Evolutionary conservation across 163 green algal species (phyloP).

Genomic region (Prototheca wickerhamii): DNA sequence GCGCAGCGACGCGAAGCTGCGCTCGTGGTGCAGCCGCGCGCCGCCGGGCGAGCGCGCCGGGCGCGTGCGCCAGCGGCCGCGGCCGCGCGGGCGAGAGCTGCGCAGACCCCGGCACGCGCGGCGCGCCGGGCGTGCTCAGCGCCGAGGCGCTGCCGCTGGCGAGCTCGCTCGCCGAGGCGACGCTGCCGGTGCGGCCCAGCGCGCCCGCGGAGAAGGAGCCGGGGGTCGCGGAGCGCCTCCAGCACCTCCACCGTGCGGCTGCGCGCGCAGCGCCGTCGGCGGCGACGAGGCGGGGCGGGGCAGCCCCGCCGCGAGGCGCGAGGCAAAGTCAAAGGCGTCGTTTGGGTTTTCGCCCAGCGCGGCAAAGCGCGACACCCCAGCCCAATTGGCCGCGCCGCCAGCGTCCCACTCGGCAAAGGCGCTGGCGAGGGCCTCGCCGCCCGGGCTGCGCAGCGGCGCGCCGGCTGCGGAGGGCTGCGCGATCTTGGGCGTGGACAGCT

Average conservation of each 20-base stretch:
- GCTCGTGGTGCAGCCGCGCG: slow-evolving; percentile 12
- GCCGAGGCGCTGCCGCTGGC: background rate
- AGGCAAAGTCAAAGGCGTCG: too few relatives aligned
- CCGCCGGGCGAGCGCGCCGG: background rate
- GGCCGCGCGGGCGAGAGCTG: background rate
- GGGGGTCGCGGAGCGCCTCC: background rate
- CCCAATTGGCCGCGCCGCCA: too few relatives aligned
- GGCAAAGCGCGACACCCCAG: too few relatives aligned
- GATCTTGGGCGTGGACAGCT: too few relatives aligned
- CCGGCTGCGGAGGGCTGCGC: too few relatives aligned
- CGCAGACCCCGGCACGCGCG: too few relatives aligned
- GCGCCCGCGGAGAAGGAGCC: too few relatives aligned
- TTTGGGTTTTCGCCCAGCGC: too few relatives aligned
- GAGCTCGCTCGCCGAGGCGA: background rate
- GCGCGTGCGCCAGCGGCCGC: background rate
- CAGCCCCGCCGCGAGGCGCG: too few relatives aligned
- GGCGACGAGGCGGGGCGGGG: background rate
- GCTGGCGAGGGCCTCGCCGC: too few relatives aligned
- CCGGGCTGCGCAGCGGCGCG: too few relatives aligned
- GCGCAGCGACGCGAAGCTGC: slow-evolving; percentile 9
- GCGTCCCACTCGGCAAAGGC: too few relatives aligned
- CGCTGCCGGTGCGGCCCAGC: background rate
- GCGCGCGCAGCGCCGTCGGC: background rate
- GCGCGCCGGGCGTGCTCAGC: background rate
- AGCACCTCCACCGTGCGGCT: background rate